Conservation (phyloP, 2,329 filamentous ascomycete genomes). For the Talaromyces funiculosus region DNA sequence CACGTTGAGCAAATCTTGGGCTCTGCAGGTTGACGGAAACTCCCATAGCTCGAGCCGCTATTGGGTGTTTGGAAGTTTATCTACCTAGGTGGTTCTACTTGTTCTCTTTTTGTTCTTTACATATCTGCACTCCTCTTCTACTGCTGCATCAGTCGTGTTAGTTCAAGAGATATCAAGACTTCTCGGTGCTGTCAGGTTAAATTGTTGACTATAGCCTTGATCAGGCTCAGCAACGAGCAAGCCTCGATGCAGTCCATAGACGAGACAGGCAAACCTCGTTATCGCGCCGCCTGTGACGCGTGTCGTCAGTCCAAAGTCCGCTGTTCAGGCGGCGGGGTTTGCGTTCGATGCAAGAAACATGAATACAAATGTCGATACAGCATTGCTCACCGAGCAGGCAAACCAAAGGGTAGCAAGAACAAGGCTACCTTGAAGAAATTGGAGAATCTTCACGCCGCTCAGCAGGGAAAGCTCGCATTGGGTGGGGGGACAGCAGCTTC, state of each 20-base stretch:
- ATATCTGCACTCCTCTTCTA: not conserved
- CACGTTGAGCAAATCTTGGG: not conserved
- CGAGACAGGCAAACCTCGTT: conserved; percentile 23
- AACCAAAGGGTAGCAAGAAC: conserved; percentile 38
- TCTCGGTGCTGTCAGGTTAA: not conserved
- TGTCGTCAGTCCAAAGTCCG: conserved; percentile 38
- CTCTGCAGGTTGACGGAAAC: not conserved
- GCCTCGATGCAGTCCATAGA: conserved; percentile 2
- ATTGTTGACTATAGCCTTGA: not conserved
- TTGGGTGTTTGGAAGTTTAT: not conserved
- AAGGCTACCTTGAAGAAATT: conserved; percentile 32
- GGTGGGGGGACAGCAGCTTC: conserved; percentile 15
- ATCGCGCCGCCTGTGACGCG: conserved; percentile 35
- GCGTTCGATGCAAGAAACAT: conserved; percentile 34
- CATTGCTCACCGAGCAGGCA: conserved; percentile 35
- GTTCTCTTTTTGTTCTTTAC: not conserved
- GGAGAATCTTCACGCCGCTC: conserved; percentile 30
- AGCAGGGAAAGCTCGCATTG: conserved; percentile 19
- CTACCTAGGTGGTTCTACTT: not conserved
- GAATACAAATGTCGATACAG: conserved; percentile 34
- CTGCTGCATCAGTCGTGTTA: not conserved
- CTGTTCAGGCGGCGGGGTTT: conserved; percentile 33
- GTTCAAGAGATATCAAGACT: not conserved
- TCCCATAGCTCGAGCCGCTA: not conserved
- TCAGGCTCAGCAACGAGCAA: conserved; percentile 10